Evolutionary conservation across 2,329 filamentous ascomycete genomes (phyloP).

Genomic region (Microdochium nivale): DNA sequence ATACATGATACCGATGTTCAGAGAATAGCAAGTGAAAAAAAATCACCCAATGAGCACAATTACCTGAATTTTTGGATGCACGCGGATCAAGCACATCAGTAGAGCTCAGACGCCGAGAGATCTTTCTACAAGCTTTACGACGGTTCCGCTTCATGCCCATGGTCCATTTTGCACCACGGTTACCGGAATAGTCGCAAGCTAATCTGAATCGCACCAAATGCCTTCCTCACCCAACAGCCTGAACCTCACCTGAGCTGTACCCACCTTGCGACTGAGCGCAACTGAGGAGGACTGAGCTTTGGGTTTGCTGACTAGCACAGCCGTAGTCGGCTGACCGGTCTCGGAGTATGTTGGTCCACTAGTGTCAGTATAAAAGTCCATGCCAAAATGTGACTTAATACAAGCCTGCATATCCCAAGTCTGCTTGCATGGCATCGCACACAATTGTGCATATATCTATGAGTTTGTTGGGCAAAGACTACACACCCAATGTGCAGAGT

Average conservation of each 20-base stretch:
- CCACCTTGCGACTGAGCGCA: background rate
- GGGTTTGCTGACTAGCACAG: background rate
- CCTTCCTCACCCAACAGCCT: background rate
- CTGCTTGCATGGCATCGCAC: background rate
- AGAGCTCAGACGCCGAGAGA: no score
- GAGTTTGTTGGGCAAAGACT: background rate
- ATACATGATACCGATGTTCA: no score
- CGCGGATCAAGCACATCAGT: no score
- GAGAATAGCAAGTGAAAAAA: no score
- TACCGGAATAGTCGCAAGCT: background rate
- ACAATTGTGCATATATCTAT: background rate
- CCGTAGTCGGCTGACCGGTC: background rate
- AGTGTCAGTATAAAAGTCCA: background rate
- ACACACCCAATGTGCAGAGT: background rate
- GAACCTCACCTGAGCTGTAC: background rate
- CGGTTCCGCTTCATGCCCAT: no score
- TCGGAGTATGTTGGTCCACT: background rate
- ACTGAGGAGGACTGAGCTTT: background rate
- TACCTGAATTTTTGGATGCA: no score
- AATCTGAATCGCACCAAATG: background rate
- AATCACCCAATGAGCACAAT: no score
- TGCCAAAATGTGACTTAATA: background rate
- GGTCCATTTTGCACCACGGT: no score
- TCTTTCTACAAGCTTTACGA: no score
- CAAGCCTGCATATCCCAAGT: background rate